Evolutionary conservation across 2,329 filamentous ascomycete genomes (phyloP).

Genomic region (Scedosporium aurantiacum): DNA sequence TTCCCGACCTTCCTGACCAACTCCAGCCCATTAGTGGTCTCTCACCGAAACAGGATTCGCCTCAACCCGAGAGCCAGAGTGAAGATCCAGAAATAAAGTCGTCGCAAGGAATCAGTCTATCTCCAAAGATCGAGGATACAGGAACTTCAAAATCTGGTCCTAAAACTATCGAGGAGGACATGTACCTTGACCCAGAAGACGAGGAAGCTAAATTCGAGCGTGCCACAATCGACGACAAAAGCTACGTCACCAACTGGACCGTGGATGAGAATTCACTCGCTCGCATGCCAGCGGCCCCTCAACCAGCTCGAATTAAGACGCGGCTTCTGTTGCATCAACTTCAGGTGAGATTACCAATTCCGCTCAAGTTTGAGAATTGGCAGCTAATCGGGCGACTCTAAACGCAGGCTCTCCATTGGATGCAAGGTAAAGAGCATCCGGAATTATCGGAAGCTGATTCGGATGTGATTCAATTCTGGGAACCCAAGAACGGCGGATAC

Average conservation of each 20-base stretch:
- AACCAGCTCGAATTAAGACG: slow-evolving; percentile 55
- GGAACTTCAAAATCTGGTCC: too few relatives aligned
- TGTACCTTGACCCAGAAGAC: neutral
- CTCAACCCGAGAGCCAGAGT: too few relatives aligned
- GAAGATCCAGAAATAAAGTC: too few relatives aligned
- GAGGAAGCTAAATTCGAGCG: neutral
- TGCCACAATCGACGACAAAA: neutral
- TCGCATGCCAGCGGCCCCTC: slow-evolving; percentile 59
- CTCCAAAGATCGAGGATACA: too few relatives aligned
- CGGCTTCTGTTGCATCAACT: slow-evolving; percentile 69
- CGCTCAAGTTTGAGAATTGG: neutral
- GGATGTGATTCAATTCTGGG: slow-evolving; percentile 27
- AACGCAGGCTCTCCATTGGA: slow-evolving; percentile 65
- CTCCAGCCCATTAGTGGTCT: too few relatives aligned
- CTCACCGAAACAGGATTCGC: too few relatives aligned
- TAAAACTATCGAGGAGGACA: too few relatives aligned
- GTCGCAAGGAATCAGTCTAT: too few relatives aligned
- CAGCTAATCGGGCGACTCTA: neutral
- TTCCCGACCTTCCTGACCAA: too few relatives aligned
- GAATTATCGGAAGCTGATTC: slow-evolving; percentile 47
- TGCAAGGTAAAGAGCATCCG: slow-evolving; percentile 65
- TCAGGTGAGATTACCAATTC: slow-evolving; percentile 27
- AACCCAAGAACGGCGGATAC: neutral
- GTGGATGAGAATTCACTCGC: slow-evolving; percentile 51
- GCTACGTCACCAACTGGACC: slow-evolving; percentile 3